A percentile compares a stretch with the other conserved stretches of the same genome.
phyloP scores from a whole-genome alignment of 2,329 filamentous ascomycete species.

The Trichophyton mentagrophytes region DNA sequence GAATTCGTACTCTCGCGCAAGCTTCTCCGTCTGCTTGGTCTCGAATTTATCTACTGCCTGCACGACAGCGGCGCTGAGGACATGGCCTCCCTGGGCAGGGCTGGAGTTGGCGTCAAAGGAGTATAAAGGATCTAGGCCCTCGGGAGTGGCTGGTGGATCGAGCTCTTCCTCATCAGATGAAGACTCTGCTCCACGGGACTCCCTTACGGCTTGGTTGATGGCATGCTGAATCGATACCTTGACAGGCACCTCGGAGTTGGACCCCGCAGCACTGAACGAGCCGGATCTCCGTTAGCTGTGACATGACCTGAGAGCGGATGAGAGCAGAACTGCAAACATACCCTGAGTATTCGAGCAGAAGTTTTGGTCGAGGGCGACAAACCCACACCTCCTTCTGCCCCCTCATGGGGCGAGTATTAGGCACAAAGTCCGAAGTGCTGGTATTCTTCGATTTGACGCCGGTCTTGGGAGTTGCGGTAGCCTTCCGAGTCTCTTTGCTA shows the following conservation, averaged over 20 bases:
- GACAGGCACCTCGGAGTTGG: not conserved
- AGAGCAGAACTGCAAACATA: not conserved
- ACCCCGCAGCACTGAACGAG: not conserved
- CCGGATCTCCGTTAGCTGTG: not conserved
- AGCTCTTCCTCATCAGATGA: not conserved
- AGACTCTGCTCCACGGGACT: not conserved
- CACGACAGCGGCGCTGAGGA: constrained; percentile 44
- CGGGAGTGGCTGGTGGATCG: not conserved
- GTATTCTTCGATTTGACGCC: not conserved
- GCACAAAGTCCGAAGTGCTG: constrained; percentile 12
- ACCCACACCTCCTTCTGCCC: constrained; percentile 1
- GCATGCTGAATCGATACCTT: not conserved
- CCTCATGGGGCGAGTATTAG: constrained; percentile 18
- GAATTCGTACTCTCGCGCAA: constrained; percentile 50
- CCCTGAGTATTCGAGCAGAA: not conserved
- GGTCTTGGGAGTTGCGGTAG: not conserved
- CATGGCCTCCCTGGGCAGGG: constrained; percentile 43
- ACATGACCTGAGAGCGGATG: not conserved
- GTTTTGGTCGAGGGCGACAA: not conserved
- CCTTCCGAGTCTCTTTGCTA: not conserved
- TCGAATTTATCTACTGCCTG: constrained; percentile 49
- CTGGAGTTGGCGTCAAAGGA: constrained; percentile 41
- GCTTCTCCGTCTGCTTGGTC: constrained; percentile 47
- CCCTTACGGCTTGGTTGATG: not conserved
- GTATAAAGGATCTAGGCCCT: constrained; percentile 39